Evolutionary conservation across 2,329 filamentous ascomycete species (phyloP), one percentile per base, ranked within the genome.

Genomic region (Pseudogymnoascus sp.): DNA sequence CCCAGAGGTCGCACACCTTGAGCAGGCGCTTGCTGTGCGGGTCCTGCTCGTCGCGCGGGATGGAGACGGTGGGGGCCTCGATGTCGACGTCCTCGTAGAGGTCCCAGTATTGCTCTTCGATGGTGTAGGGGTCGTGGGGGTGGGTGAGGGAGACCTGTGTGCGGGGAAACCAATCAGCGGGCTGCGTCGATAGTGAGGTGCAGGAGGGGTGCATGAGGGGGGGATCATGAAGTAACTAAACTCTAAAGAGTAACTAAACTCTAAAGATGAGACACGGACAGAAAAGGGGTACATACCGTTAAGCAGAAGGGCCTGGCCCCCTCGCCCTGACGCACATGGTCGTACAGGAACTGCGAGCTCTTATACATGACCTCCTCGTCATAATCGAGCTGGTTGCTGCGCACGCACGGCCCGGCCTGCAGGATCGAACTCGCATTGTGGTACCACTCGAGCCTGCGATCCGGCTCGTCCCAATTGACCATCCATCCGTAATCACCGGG

Each of bases 291-390:
- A 77, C 76, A 64, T 75, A 82, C 83, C 35, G 93, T 97, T 79
- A 97, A 77, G 71, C 87, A 90, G 75, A 97, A 97, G 0, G 93
- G 93, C 50, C 89, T 84, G 68, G 85, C 82, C 63, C 83, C 80
- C 0, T 84, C 85, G 9, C 89, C 88, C 73, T 91, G 84, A n/a
- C 93, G 88, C 38, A 95, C 90, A 72, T 96, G 88, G 75, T 96
- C 89, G 76, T 93, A 96, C 60, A 97, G 80, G 74, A 93, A 97
- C 76, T 96, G 92, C 44, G 87, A 89, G 61, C 90, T 90, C 76
- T 88, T 90, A 79, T 90, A 93, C 87, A 97, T 93, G 74, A 96
- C 91, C 77, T 97, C 93, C 77, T 96, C 93, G 71, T 97, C 93
- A 71, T 93, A 97, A 75, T 97, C 93, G 62, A 97, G 83, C 80